These are phyloP conservation scores for Styphnolobium japonicum DNA, from an alignment of 306 rosid genomes.

Conservation along the genomic window DNA sequence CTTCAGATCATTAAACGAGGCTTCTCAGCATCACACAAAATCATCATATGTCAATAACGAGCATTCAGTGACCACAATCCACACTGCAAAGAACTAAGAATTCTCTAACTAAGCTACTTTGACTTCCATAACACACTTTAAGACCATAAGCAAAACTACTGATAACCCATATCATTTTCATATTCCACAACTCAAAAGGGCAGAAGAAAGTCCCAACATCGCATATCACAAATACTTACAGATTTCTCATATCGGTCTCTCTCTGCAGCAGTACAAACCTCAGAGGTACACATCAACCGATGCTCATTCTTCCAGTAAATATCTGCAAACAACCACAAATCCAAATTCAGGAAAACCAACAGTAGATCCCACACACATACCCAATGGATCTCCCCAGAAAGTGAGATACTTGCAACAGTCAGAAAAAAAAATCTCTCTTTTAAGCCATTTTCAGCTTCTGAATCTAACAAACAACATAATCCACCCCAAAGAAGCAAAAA, in stretches of 20 bases:
- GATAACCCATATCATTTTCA: background rate
- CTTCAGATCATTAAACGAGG: background rate
- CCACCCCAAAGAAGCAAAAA: background rate
- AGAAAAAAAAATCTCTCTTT: background rate
- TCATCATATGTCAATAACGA: background rate
- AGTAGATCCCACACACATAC: slow-evolving; percentile 4
- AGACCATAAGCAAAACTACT: background rate
- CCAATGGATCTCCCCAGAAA: slow-evolving; percentile 13
- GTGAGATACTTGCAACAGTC: background rate
- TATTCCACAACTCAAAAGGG: background rate
- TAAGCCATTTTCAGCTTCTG: background rate
- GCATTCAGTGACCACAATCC: background rate
- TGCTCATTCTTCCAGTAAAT: slow-evolving; percentile 95
- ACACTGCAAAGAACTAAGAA: slow-evolving; percentile 7
- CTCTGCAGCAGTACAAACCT: slow-evolving; percentile 87
- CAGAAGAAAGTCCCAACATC: background rate
- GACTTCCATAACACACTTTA: background rate
- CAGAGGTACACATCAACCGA: slow-evolving; percentile 78
- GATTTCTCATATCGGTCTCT: slow-evolving; percentile 94
- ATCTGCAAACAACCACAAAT: slow-evolving; percentile 43
- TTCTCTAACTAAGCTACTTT: slow-evolving; percentile 5
- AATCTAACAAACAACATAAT: background rate
- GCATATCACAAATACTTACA: slow-evolving; percentile 40
- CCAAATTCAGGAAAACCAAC: slow-evolving; percentile 27
- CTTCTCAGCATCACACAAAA: background rate